Conservation (phyloP, 768 basidiomycete genomes). For the Mycena kentingensis region DNA sequence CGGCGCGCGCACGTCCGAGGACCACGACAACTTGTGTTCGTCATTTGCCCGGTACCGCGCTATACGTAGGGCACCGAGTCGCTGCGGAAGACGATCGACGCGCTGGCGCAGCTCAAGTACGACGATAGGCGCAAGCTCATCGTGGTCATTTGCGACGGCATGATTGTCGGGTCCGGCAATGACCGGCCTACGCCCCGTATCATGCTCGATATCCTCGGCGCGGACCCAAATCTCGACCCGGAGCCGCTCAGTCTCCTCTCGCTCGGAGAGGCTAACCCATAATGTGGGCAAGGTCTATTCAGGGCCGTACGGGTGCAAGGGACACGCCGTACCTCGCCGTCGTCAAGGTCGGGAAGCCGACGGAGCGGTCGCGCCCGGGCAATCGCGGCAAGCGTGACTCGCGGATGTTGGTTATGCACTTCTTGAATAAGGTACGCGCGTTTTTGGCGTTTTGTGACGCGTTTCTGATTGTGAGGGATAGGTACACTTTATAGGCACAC, state of each 20-base stretch:
- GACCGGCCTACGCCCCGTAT: slow-evolving; percentile 95
- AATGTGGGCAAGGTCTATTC: slow-evolving; percentile 99
- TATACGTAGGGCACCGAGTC: too few species aligned
- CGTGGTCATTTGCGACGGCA: slow-evolving; percentile 93
- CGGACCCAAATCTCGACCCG: slow-evolving; percentile 88
- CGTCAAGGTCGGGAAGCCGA: slow-evolving; percentile 93
- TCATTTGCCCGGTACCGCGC: slow-evolving; percentile 97
- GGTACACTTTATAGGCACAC: slow-evolving; percentile 77
- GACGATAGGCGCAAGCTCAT: slow-evolving; percentile 97
- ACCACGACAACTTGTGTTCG: slow-evolving; percentile 97
- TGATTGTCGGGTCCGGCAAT: slow-evolving; percentile 96
- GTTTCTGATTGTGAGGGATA: slow-evolving; percentile 13
- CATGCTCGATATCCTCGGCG: slow-evolving; percentile 93
- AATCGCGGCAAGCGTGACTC: slow-evolving; percentile 99
- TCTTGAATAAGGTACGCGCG: slow-evolving; percentile 72
- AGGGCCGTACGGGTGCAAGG: slow-evolving; percentile 88
- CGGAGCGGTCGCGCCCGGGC: slow-evolving; percentile 88
- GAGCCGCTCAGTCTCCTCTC: slow-evolving; percentile 94
- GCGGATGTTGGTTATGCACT: slow-evolving; percentile 91
- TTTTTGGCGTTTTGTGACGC: neutral
- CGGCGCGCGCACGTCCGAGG: slow-evolving; percentile 81
- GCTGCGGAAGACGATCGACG: slow-evolving; percentile 87
- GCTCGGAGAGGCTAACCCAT: slow-evolving; percentile 88
- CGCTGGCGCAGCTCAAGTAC: slow-evolving; percentile 90
- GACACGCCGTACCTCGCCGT: slow-evolving; percentile 96